Evolutionary conservation across 2,329 filamentous ascomycete species (phyloP).

Genomic region (Niveomyces coronatus): DNA sequence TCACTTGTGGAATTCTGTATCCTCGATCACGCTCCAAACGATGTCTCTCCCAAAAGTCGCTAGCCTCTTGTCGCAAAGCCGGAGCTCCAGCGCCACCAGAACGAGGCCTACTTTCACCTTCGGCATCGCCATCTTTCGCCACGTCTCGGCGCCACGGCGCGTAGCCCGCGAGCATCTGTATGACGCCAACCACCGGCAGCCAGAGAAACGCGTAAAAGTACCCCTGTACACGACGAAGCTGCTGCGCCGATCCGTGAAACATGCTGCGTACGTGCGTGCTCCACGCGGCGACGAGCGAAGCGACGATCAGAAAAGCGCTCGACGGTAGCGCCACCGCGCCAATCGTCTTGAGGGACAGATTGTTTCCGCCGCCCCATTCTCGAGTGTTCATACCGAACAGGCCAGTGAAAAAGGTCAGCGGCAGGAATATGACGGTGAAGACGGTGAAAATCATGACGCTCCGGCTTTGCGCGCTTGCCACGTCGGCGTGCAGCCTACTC

Average conservation of each 20-base stretch:
- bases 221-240: conserved; percentile 10
- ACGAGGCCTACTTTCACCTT: conserved; percentile 14
- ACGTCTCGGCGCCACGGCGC: conserved; percentile 1
- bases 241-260: conserved; percentile 16
- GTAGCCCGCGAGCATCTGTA: conserved; percentile 1
- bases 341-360: conserved; percentile 33
- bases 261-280: conserved; percentile 33
- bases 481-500: conserved; percentile 51
- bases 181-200: conserved; percentile 13
- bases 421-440: conserved; percentile 53
- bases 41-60: conserved; percentile 33
- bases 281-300: conserved; percentile 46
- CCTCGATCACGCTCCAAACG: conserved; percentile 28
- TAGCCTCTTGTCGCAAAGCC: conserved; percentile 21
- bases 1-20: conserved; percentile 30
- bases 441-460: conserved; percentile 58
- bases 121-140: not conserved
- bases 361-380: conserved; percentile 45
- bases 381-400: conserved; percentile 55
- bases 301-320: conserved; percentile 36
- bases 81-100: conserved; percentile 9
- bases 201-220: conserved; percentile 17
- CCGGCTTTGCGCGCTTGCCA: conserved; percentile 50
- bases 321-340: conserved; percentile 38
- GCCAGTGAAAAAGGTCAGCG: conserved; percentile 54